phyloP scores from a whole-genome alignment of 352 stramenopile genomes.

The Phytophthora brassicae region DNA sequence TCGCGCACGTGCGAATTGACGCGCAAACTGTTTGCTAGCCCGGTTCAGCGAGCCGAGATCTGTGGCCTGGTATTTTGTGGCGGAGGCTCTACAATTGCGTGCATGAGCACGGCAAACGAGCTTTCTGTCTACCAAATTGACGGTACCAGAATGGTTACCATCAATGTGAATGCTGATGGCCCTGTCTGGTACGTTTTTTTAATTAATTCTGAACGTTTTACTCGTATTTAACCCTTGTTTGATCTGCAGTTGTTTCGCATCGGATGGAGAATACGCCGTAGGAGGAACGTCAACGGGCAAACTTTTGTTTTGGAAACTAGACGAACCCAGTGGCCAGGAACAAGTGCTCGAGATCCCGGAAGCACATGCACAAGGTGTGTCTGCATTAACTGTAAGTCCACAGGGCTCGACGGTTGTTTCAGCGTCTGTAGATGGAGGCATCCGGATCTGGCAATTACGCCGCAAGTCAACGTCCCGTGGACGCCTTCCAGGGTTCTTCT shows the following conservation, averaged over 20 bases:
- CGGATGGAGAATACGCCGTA: conserved; percentile 75
- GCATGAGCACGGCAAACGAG: conserved; percentile 71
- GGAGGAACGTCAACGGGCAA: conserved; percentile 75
- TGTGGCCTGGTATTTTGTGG: conserved; percentile 67
- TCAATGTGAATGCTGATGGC: conserved; percentile 64
- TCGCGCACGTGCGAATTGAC: conserved; percentile 67
- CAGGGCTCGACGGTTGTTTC: conserved; percentile 65
- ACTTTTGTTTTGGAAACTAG: conserved; percentile 82
- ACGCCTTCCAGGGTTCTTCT: conserved; percentile 65
- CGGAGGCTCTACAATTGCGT: conserved; percentile 51
- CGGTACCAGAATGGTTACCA: conserved; percentile 52
- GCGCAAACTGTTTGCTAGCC: conserved; percentile 57
- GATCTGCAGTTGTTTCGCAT: conserved; percentile 66
- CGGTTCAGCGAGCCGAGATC: conserved; percentile 57
- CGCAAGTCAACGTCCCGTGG: conserved; percentile 51
- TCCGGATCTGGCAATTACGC: conserved; percentile 80
- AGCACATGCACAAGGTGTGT: conserved; percentile 65
- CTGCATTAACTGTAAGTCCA: conserved; percentile 56
- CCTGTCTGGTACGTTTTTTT: conserved; percentile 56
- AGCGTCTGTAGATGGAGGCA: conserved; percentile 58
- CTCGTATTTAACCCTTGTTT: neutral
- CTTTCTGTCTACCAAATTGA: conserved; percentile 68
- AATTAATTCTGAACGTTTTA: neutral
- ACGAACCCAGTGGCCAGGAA: conserved; percentile 61
- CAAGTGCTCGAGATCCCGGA: conserved; percentile 79